These are phyloP conservation scores for Camellia lanceoleosa DNA, from an alignment of 148 eudicot species.

Conservation along the genomic window DNA sequence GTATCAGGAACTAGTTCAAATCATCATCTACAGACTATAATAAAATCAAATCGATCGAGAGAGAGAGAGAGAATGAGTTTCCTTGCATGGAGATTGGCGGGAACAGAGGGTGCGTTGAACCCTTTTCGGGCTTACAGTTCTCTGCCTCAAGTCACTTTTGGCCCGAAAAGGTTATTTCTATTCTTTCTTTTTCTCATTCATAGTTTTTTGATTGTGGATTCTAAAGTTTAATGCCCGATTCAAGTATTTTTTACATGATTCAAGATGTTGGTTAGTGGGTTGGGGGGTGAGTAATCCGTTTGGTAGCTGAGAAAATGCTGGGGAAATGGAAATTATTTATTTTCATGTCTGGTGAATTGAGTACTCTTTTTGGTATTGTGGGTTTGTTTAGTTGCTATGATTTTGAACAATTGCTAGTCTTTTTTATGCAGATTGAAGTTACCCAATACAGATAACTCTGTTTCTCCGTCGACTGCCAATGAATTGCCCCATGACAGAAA, in stretches of 20 bases:
- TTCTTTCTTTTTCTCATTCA: not conserved
- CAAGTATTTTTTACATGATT: not conserved
- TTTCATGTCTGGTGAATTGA: not conserved
- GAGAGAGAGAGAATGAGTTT: no score
- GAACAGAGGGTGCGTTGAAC: constrained; percentile 33
- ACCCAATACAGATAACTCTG: constrained; percentile 47
- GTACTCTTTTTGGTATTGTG: not conserved
- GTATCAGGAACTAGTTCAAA: no score
- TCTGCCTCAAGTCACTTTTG: constrained; percentile 83
- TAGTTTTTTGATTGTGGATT: not conserved
- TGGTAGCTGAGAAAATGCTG: not conserved
- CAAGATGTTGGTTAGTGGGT: not conserved
- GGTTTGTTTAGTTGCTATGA: not conserved
- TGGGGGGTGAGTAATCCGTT: not conserved
- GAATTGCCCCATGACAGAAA: constrained; percentile 59
- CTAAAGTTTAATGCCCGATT: not conserved
- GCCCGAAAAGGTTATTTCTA: constrained; percentile 66
- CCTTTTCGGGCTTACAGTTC: constrained; percentile 76
- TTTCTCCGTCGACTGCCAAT: constrained; percentile 81
- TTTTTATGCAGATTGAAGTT: constrained; percentile 67
- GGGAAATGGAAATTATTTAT: not conserved
- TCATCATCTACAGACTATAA: no score
- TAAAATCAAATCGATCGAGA: no score
- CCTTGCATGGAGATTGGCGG: no score
- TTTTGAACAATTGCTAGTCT: not conserved